phyloP scores from a whole-genome alignment of 768 basidiomycete genomes.

The Podaxis mareebaensis region DNA sequence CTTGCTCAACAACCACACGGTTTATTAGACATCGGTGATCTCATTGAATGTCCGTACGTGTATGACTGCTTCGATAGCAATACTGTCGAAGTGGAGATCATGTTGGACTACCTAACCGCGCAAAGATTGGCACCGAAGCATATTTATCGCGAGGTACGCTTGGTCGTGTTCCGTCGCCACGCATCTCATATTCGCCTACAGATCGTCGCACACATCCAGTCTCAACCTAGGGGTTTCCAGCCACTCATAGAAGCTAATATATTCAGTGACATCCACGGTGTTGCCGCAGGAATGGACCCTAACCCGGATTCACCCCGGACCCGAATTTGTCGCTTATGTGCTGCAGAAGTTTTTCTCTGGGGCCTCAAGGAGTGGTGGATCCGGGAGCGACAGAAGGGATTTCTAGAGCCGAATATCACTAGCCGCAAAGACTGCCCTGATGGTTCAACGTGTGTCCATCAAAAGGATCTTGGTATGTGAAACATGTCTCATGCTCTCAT shows the following conservation, averaged over 20 bases:
- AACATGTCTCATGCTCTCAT: constrained; percentile 13
- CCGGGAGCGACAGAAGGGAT: constrained; percentile 70
- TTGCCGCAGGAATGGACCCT: constrained; percentile 54
- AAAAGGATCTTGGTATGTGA: constrained; percentile 62
- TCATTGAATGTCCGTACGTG: constrained; percentile 73
- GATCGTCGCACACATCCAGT: constrained; percentile 63
- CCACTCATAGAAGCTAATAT: constrained; percentile 70
- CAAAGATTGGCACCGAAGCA: constrained; percentile 64
- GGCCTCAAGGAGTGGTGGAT: constrained; percentile 85
- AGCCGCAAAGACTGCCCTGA: constrained; percentile 70
- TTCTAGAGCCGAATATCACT: constrained; percentile 54
- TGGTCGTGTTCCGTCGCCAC: neutral
- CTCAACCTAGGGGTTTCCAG: constrained; percentile 62
- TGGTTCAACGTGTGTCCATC: constrained; percentile 56
- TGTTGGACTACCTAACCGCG: constrained; percentile 76
- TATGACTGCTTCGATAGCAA: constrained; percentile 84
- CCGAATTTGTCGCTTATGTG: constrained; percentile 70
- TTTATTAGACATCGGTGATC: constrained; percentile 66
- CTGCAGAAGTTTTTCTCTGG: constrained; percentile 72
- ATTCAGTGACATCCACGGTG: constrained; percentile 67
- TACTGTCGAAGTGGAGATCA: constrained; percentile 77
- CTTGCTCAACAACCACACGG: constrained; percentile 67
- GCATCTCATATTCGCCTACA: constrained; percentile 27
- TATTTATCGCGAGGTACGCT: constrained; percentile 74
- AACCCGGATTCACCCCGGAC: constrained; percentile 59